phyloP scores from a whole-genome alignment of 192 early-diverging fungal species.

The Podila horticola region DNA sequence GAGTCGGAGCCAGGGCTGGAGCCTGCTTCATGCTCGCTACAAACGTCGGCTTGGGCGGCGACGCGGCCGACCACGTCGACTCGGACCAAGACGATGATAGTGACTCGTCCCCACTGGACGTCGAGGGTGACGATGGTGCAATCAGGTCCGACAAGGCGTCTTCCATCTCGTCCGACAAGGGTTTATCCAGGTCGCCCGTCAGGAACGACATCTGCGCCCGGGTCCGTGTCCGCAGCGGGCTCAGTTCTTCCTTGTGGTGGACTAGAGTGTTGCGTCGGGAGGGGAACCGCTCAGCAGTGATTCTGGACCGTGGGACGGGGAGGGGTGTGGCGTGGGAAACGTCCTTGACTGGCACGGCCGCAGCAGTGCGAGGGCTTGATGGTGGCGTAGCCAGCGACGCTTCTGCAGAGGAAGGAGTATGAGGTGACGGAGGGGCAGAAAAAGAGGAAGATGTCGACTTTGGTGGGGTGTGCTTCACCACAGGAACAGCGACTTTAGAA shows the following conservation, averaged over 20 bases:
- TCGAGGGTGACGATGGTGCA: no score
- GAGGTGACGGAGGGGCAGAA: background rate
- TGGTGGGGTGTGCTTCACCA: background rate
- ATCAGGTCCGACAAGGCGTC: no score
- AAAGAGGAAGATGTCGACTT: background rate
- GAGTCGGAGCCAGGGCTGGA: no score
- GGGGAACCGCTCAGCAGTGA: background rate
- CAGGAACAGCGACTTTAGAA: no score
- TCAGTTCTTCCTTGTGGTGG: background rate
- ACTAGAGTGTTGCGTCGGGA: background rate
- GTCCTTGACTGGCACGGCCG: background rate
- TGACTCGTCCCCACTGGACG: no score
- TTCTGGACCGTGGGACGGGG: background rate
- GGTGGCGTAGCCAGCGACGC: background rate
- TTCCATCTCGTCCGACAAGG: no score
- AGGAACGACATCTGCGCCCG: conserved; percentile 1
- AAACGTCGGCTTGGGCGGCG: no score
- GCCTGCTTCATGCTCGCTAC: no score
- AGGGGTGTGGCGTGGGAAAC: background rate
- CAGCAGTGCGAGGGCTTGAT: background rate
- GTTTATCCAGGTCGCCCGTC: background rate
- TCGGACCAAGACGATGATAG: no score
- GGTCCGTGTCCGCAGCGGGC: background rate
- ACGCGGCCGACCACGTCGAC: no score
- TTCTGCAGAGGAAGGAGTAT: background rate